Evolutionary conservation across 2,329 filamentous ascomycete species (phyloP), one percentile per base, ranked within the genome.

Genomic region (Plenodomus lindquistii): DNA sequence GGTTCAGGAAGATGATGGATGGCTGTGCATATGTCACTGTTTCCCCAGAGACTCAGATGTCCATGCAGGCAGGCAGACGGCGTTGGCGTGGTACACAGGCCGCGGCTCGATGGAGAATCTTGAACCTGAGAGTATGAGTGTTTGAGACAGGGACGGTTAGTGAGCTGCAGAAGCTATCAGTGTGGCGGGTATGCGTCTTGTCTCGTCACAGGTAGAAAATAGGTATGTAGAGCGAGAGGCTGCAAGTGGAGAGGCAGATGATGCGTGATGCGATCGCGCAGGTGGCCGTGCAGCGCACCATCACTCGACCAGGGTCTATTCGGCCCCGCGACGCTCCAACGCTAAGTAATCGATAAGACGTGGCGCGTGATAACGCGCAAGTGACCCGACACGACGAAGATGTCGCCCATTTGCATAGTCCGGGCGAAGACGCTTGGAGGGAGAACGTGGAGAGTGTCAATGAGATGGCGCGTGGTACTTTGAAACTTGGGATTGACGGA

Each of bases 231-330:
- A 55, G 54, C 49, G 50, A 45, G 55, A 22, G 46, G 22, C 22
- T 24, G 22, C 44, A 53, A 53, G 58, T 55, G 48, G 48, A 48
- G 16, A 51, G 50, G 60, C 62, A 59, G 58, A 65, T 66, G 62
- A 65, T 64, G 61, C 55, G 54, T 57, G 60, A 60, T 52, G 54
- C 57, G 24, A 54, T 56, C 38, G 49, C 43, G 50, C 46, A 54
- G 50, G 50, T 52, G 51, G 49, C 55, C 49, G 46, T 55, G 52
- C 52, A 49, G 42, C 39, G 31, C 43, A 41, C 19, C 36, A 46
- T 46, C 44, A 45, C 42, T 35, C 36, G 44, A 36, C 37, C 37
- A 46, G 42, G 40, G 39, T 37, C 16, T 20, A 37, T 46, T 41
- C 45, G 39, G 50, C 55, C 55, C 50, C 55, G 52, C 52, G 44